Evolutionary conservation across 1,139 yeast genomes (phyloP).

Genomic region (Spathaspora sp.): DNA sequence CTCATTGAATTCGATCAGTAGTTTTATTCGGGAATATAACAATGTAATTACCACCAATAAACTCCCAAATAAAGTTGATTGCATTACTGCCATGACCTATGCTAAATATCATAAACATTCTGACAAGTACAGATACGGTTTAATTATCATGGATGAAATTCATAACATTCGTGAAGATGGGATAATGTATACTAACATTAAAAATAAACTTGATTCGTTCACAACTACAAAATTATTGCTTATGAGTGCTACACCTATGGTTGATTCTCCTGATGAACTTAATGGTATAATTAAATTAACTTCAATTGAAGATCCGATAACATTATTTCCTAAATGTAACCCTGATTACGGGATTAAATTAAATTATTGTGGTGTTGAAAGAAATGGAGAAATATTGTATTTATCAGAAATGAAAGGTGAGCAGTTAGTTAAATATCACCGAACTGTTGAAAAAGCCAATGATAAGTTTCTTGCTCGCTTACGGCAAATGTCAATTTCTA

Average conservation of each 20-base stretch:
- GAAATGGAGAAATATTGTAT: background rate
- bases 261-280: slow-evolving; percentile 1
- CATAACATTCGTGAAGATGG: slow-evolving; percentile 2
- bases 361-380: background rate
- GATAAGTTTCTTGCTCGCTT: background rate
- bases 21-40: background rate
- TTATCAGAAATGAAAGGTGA: background rate
- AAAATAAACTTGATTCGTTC: background rate
- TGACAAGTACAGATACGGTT: background rate
- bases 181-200: background rate
- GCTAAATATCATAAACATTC: background rate
- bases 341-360: background rate
- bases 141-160: slow-evolving; percentile 2
- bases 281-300: background rate
- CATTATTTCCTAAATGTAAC: background rate
- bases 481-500: background rate
- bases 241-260: slow-evolving; percentile 3
- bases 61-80: too few species aligned
- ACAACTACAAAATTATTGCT: background rate
- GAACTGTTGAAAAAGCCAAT: background rate
- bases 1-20: background rate
- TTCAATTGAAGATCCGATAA: background rate
- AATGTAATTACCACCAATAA: background rate
- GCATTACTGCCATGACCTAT: background rate
- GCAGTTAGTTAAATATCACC: background rate